Evolutionary conservation across 352 stramenopile genomes (phyloP), one percentile per base, ranked within the genome.

Genomic region (Phytophthora megakarya): DNA sequence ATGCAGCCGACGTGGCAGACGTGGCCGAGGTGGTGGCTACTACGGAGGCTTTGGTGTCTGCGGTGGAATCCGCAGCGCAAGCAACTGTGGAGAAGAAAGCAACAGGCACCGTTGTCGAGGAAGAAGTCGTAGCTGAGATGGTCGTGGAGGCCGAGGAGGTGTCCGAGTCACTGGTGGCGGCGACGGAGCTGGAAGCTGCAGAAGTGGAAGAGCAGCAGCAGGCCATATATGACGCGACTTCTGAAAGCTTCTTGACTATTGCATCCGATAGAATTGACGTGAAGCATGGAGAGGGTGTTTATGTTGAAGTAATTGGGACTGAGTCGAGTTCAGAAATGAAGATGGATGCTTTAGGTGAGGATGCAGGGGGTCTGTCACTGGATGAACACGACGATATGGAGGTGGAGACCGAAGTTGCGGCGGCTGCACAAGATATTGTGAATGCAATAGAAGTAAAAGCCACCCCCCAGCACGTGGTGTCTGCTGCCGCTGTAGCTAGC

Each of bases 391-490:
- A 56, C 11, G 51, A 68, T 28, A 26, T 30, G 4, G 51, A 63
- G 12, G 21, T 63, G 37, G 50, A 62, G 32, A n/a, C 25, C 21
- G 51, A 57, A 6, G 35, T 68, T 40, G 43, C 52, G 40, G 43
- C 51, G 6, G 39, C 37, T 11, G 35, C 60, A 37, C 35, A 46
- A 15, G 52, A 57, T 19, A 46, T 64, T 5, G 52, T 69, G 21
- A 46, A 64, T 42, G 44, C 46, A 15, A 44, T 69, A 5, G 52
- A 64, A 53, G 25, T 51, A 8, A 57, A 54, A 49, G 22, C 21
- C 32, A 64, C 61, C 37, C 53, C 51, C 16, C 32, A 37, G 10
- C 35, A 62, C 15, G 49, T 67, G n/a, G 55, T 70, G n/a, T 67
- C 55, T 22, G 50, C 56, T 56, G 50, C 49, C 6, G 63, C 63